Percentiles rank a stretch among this genome's conserved stretches.
Evolutionary conservation across 2,329 filamentous ascomycete genomes (phyloP).

Genomic region (Sporothrix schenckii): DNA sequence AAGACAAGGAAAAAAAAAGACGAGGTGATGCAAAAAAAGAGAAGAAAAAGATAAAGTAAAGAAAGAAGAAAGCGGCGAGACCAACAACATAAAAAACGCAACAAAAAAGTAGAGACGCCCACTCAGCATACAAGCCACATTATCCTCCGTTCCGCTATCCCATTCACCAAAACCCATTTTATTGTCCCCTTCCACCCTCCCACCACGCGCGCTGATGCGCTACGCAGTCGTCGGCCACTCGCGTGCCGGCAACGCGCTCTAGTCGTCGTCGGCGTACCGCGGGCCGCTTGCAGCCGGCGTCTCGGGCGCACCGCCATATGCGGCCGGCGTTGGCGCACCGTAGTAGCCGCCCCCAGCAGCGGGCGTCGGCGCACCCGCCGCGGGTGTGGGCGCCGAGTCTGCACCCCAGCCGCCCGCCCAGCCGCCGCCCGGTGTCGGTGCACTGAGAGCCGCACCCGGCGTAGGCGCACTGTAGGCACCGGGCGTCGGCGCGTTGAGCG

Average conservation of each 20-base stretch:
- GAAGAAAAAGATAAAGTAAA: neutral
- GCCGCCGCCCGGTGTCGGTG: slow-evolving; percentile 69
- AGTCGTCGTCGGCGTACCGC: slow-evolving; percentile 58
- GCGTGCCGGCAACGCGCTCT: slow-evolving; percentile 1
- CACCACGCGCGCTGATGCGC: too few species aligned
- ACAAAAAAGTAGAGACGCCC: neutral
- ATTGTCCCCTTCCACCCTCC: too few species aligned
- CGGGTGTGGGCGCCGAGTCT: slow-evolving; percentile 69
- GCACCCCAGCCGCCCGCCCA: slow-evolving; percentile 63
- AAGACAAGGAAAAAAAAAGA: neutral
- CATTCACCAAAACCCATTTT: too few species aligned
- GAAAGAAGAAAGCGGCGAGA: neutral
- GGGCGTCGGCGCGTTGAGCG: slow-evolving; percentile 70
- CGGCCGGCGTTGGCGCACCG: slow-evolving; percentile 67
- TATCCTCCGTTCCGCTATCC: neutral
- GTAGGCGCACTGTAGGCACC: slow-evolving; percentile 65
- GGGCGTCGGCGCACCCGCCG: slow-evolving; percentile 68
- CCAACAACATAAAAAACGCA: neutral
- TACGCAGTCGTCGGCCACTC: neutral
- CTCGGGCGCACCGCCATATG: slow-evolving; percentile 59
- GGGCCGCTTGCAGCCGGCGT: slow-evolving; percentile 64
- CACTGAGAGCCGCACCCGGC: slow-evolving; percentile 58
- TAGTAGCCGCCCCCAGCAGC: slow-evolving; percentile 64
- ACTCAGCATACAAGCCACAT: neutral
- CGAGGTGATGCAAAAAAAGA: neutral